Evolutionary conservation across 129 eudicot genomes (phyloP).

Genomic region (Arctium lappa): DNA sequence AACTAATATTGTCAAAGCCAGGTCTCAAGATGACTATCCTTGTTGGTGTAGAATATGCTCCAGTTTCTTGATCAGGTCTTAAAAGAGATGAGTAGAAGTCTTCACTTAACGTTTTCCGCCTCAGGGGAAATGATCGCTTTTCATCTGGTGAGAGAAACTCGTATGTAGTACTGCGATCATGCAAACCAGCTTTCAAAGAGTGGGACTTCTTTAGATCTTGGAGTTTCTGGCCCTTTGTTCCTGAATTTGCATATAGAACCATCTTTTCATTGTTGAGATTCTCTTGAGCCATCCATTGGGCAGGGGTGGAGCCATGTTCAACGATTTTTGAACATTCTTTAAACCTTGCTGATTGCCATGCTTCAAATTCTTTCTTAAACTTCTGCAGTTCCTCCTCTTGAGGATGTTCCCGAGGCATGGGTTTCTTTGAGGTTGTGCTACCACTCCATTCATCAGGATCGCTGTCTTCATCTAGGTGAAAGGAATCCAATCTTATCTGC

Average conservation of each 20-base stretch:
- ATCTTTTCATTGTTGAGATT: constrained; percentile 76
- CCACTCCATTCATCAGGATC: constrained; percentile 41
- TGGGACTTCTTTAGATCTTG: constrained; percentile 25
- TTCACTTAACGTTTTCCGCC: constrained; percentile 32
- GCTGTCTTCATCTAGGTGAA: constrained; percentile 30
- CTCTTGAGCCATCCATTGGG: constrained; percentile 76
- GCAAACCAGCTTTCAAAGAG: constrained; percentile 17
- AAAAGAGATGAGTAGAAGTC: constrained; percentile 30
- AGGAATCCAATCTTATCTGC: constrained; percentile 28
- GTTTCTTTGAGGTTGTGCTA: constrained; percentile 32
- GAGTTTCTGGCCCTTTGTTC: constrained; percentile 23
- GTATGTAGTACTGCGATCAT: constrained; percentile 17
- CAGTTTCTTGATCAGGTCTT: constrained; percentile 18
- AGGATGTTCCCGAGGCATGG: constrained; percentile 82
- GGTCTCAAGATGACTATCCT: constrained; percentile 80
- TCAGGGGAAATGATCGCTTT: constrained; percentile 23
- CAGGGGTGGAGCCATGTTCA: constrained; percentile 46
- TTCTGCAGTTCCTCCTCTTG: constrained; percentile 95
- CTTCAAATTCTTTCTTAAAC: constrained; percentile 94
- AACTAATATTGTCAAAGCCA: constrained; percentile 53
- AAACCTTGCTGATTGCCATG: constrained; percentile 86
- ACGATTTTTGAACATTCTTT: constrained; percentile 71
- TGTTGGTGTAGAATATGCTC: constrained; percentile 48
- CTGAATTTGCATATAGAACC: constrained; percentile 50
- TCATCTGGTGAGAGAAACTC: constrained; percentile 13